Percentiles rank a stretch among this genome's conserved stretches.
Evolutionary conservation across 768 basidiomycete species (phyloP).

Genomic region (Kwoniella sp.): DNA sequence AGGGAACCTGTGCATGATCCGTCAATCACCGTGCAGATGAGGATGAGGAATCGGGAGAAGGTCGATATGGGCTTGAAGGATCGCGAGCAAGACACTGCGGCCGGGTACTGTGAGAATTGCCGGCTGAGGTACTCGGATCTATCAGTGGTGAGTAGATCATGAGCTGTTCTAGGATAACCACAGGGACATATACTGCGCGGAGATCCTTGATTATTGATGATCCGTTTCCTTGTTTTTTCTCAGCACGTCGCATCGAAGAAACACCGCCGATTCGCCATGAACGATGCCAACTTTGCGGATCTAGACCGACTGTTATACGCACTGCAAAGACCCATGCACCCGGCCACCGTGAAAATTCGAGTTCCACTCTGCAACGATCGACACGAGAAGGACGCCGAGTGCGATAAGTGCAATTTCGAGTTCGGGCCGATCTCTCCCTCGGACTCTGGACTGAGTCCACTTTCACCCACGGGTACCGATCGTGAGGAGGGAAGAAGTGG

Average conservation of each 20-base stretch:
- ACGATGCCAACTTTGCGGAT: conserved; percentile 74
- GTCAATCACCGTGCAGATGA: conserved; percentile 22
- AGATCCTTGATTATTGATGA: background rate
- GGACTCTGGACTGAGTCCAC: too few relatives aligned
- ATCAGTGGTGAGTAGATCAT: conserved; percentile 64
- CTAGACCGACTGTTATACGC: conserved; percentile 70
- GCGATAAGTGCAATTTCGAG: conserved; percentile 16
- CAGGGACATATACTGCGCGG: background rate
- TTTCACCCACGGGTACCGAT: too few relatives aligned
- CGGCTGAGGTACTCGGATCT: conserved; percentile 87
- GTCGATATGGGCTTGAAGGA: conserved; percentile 43
- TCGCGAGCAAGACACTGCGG: conserved; percentile 61
- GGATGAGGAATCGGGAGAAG: conserved; percentile 45
- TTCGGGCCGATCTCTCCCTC: background rate
- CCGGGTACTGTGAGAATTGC: conserved; percentile 98
- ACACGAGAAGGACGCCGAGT: conserved; percentile 19
- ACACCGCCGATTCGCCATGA: conserved; percentile 79
- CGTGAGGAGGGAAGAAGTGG: too few relatives aligned
- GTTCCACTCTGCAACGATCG: conserved; percentile 28
- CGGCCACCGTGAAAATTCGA: background rate
- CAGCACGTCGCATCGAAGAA: conserved; percentile 74
- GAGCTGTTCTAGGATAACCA: background rate
- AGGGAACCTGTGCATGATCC: conserved; percentile 30
- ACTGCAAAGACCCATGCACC: conserved; percentile 40
- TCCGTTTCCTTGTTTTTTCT: too few relatives aligned